phyloP scores from a whole-genome alignment of 331 rosid species.

The Malus hybrid region DNA sequence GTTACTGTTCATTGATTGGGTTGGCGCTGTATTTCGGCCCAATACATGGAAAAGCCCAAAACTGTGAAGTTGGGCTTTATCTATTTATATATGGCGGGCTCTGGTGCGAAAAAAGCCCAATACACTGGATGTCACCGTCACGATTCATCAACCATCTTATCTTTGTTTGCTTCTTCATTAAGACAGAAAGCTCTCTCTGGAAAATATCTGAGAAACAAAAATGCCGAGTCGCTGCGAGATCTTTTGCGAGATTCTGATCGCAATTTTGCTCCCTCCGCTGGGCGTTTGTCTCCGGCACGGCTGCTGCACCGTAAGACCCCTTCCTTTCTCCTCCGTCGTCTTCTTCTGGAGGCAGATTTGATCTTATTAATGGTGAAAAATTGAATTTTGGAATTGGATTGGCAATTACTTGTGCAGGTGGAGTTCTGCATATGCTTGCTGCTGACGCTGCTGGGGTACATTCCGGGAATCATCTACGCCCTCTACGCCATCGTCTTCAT shows the following conservation, averaged over 20 bases:
- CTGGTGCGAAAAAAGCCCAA: too few species aligned
- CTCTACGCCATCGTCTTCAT: conserved; percentile 69
- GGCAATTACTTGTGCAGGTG: conserved; percentile 34
- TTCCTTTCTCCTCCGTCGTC: neutral
- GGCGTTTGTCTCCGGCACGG: conserved; percentile 91
- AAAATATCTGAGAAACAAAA: neutral
- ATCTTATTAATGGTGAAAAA: neutral
- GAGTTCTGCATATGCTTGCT: conserved; percentile 81
- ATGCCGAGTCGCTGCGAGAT: conserved; percentile 67
- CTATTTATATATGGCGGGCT: too few species aligned
- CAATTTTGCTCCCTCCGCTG: conserved; percentile 72
- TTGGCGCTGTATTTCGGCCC: neutral
- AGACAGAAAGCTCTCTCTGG: too few species aligned
- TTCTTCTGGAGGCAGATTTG: neutral
- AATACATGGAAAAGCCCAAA: neutral
- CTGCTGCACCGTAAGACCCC: conserved; percentile 75
- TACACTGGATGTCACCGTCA: too few species aligned
- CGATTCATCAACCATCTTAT: too few species aligned
- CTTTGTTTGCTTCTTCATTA: neutral
- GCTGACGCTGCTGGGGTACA: conserved; percentile 70
- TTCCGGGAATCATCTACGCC: conserved; percentile 93
- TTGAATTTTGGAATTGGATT: neutral
- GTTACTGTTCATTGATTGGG: too few species aligned
- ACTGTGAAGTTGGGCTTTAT: neutral
- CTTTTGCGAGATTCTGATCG: conserved; percentile 70